Base-by-base conservation (phyloP, 176 grass and related monocot genomes). In the Microstegium vimineum region DNA sequence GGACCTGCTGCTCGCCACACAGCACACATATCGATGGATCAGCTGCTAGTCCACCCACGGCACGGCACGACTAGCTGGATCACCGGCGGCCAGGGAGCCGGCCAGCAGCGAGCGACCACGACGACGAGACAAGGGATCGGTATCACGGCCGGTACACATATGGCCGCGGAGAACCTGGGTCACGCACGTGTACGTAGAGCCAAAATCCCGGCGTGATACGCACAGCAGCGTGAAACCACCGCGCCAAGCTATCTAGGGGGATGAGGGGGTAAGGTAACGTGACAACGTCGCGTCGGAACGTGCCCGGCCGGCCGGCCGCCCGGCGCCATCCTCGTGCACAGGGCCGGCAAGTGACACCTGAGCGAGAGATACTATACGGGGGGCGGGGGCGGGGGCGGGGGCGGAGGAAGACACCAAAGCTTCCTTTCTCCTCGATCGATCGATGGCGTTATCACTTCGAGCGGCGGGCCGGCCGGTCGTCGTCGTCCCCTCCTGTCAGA, bases 251-350 rank as follows among this genome's bases (percentile, higher is more conserved):
- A n/a, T n/a, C n/a, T n/a, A n/a, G n/a, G n/a, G n/a, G n/a, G n/a
- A n/a, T n/a, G n/a, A n/a, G 41, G 15, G 45, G 3, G 15, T 8
- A n/a, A n/a, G 9, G 70, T 43, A 83, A 52, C 81, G 17, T 28
- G 61, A 40, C 18, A 3, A 47, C 75, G 34, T 79, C 81, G 41
- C 69, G 37, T 88, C 69, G 67, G 81, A 67, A 84, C 69, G 69
- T 74, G 59, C 69, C 60, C 43, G 77, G 77, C 77, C 62, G 73
- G 73, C n/a, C n/a, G n/a, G 28, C n/a, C 46, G 27, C 32, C 30
- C 66, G 56, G 76, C 71, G 87, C 87, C 70, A 89, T 89, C 52
- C 56, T 64, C 41, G 16, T 27, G 77, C 71, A 89, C 82, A 89
- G 76, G 49, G 76, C 67, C 42, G 42, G 22, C 63, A 17, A 57